Conservation (phyloP, 1,284 basidiomycete species). For the Moniliophthora roreri region DNA sequence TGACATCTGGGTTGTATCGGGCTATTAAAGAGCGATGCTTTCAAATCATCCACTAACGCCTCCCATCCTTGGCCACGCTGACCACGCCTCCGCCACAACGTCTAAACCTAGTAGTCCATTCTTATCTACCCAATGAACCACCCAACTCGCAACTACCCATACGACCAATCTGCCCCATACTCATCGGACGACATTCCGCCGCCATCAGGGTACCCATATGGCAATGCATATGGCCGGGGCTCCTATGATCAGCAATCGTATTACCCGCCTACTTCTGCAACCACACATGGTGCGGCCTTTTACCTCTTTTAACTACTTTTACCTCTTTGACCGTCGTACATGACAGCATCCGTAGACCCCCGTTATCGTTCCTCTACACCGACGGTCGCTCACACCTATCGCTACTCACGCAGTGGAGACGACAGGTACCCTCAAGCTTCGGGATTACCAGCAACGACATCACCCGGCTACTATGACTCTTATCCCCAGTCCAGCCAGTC, state of each 20-base stretch:
- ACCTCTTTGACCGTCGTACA: slow-evolving; percentile 17
- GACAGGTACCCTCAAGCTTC: slow-evolving; percentile 32
- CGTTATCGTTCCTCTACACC: slow-evolving; percentile 39
- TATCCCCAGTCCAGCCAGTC: slow-evolving; percentile 28
- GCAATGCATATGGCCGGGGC: slow-evolving; percentile 3
- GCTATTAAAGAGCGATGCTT: slow-evolving; percentile 40
- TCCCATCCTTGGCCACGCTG: slow-evolving; percentile 23
- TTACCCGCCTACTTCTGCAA: slow-evolving; percentile 13
- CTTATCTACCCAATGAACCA: slow-evolving; percentile 30
- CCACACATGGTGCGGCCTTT: slow-evolving; percentile 10
- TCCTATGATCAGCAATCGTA: slow-evolving; percentile 31
- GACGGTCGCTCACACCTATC: slow-evolving; percentile 27
- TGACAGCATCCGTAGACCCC: slow-evolving; percentile 25
- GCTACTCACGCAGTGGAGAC: slow-evolving; percentile 29
- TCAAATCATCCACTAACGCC: slow-evolving; percentile 25
- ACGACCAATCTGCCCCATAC: slow-evolving; percentile 31
- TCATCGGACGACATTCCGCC: slow-evolving; percentile 11
- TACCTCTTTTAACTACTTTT: neutral
- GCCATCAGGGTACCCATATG: slow-evolving; percentile 6
- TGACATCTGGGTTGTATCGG: slow-evolving; percentile 42
- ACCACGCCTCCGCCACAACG: slow-evolving; percentile 28
- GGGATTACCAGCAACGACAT: slow-evolving; percentile 17
- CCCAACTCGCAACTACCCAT: slow-evolving; percentile 37
- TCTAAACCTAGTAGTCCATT: slow-evolving; percentile 19
- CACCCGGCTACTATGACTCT: slow-evolving; percentile 27